phyloP scores from a whole-genome alignment of 2,329 filamentous ascomycete species.

The Juglanconis juglandina region DNA sequence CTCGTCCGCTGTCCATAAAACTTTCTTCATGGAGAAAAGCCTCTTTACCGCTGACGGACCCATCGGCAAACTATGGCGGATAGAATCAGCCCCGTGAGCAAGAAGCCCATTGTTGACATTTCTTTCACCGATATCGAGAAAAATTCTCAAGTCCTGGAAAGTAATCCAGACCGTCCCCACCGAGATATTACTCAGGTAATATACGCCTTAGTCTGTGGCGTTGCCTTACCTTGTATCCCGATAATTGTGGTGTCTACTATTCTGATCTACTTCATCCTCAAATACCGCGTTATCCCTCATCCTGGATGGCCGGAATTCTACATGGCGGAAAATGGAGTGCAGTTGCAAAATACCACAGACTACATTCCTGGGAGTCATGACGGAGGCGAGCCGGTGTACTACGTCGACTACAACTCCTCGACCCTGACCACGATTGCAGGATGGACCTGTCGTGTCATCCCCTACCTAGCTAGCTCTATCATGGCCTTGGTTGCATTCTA shows the following conservation, averaged over 20 bases:
- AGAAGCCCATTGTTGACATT: no score
- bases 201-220: no score
- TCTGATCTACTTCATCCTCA: not conserved
- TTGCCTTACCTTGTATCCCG: no score
- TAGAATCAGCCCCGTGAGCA: no score
- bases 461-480: not conserved
- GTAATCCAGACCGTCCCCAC: no score
- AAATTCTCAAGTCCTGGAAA: no score
- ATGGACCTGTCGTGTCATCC: not conserved
- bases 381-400: not conserved
- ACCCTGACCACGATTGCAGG: not conserved
- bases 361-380: not conserved
- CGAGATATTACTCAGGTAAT: no score
- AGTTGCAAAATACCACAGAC: not conserved
- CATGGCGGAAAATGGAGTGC: not conserved
- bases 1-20: no score
- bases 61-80: no score
- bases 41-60: no score
- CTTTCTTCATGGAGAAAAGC: no score
- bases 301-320: not conserved
- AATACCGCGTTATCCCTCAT: not conserved
- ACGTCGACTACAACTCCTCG: not conserved
- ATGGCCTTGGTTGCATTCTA: slow-evolving; percentile 1
- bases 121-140: no score
- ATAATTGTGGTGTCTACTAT: not conserved